Evolutionary conservation across 305 asterid genomes (phyloP), one percentile per base, ranked within the genome.

Genomic region (Fraxinus dipetala): DNA sequence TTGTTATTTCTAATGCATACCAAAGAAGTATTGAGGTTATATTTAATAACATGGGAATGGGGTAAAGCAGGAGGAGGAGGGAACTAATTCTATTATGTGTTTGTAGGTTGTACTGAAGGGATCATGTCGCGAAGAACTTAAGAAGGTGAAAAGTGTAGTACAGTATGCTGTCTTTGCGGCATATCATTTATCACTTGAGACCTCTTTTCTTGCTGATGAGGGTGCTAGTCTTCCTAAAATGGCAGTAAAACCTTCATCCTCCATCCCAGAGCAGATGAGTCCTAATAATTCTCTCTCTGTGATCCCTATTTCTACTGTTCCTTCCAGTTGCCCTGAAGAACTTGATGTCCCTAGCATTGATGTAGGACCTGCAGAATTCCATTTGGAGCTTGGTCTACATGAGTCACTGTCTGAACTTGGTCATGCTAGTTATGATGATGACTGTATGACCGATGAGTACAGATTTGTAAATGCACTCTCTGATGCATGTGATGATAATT

Each of bases 121-220:
- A 22, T 90, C 94, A 8, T 76, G 63, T 72, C 93, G 91, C 26
- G 90, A 89, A 81, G 97, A 92, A 84, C 97, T 95, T 77, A 95
- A 92, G 89, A 95, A 91, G 90, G 89, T 93, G 88, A 96, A 96
- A 80, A 87, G 89, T 35, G 98, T 91, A 76, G 88, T 93, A 78
- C 93, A 89, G 54, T 95, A 90, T 82, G 97, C 98, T 34, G 93
- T 96, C 40, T 96, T 95, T 85, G 99, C 98, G 22, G 99, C 99
- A 45, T 91, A 96, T 84, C 98, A 96, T 89, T 87, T 96, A 86
- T 92, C 92, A 67, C 90, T 93, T 61, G 97, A 96, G 86, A 92
- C 97, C 75, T 96, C 98, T 1, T 95, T 92, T 86, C 95, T 96
- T 76, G 94, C 94, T 61, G 98, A 96, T 69, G 99, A 96, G 91